These are phyloP conservation scores for Mallotus japonicus DNA, from an alignment of 441 rosid species.

Conservation along the genomic window DNA sequence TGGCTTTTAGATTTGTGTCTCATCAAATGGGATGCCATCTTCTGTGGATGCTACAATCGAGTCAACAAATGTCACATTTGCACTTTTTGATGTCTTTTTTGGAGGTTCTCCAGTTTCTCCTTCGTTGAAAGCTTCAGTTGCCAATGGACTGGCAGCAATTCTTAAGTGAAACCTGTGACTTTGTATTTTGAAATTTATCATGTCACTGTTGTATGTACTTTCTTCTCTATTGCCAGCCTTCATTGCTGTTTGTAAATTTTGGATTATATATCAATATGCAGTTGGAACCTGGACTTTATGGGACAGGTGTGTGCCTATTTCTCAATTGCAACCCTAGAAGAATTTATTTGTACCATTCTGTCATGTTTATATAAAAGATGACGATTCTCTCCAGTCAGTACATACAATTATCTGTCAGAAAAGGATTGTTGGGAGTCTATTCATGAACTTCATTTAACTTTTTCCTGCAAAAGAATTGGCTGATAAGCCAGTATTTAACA, in stretches of 20 bases:
- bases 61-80: conserved; percentile 53
- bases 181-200: conserved; percentile 10
- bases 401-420: too few species aligned
- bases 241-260: too few species aligned
- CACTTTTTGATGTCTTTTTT: conserved; percentile 71
- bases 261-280: too few species aligned
- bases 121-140: conserved; percentile 62
- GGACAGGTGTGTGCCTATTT: background rate
- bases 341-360: too few species aligned
- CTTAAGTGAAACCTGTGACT: conserved; percentile 36
- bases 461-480: background rate
- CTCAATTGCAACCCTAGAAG: background rate
- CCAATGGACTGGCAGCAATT: conserved; percentile 45
- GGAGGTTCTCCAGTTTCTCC: conserved; percentile 80
- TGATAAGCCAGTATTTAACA: background rate
- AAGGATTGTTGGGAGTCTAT: background rate
- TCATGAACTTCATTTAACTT: background rate
- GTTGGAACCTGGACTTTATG: too few species aligned
- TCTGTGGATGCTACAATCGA: conserved; percentile 51
- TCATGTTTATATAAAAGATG: background rate
- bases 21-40: conserved; percentile 53
- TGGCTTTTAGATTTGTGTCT: conserved; percentile 58
- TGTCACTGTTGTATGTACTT: background rate
- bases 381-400: background rate
- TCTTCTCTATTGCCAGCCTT: too few species aligned